Percentiles rank a stretch among this genome's conserved stretches.
Conservation (phyloP, 352 stramenopile species). For the Pythium coloratum region DNA sequence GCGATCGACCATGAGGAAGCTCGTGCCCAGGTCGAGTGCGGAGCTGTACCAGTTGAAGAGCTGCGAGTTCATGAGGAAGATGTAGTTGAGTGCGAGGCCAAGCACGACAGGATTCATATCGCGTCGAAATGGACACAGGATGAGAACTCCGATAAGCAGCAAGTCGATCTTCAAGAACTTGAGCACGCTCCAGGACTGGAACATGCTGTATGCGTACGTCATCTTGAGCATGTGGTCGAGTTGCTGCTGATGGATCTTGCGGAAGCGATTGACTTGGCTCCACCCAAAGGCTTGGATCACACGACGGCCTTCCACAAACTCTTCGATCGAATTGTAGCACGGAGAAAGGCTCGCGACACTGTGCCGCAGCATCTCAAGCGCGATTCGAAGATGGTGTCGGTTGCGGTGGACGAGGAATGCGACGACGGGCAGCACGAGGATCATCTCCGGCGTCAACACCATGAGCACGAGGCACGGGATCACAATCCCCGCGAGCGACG, state of each 20-base stretch:
- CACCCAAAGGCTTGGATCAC: slow-evolving; percentile 27
- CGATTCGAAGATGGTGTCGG: slow-evolving; percentile 21
- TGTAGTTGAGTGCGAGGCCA: slow-evolving; percentile 77
- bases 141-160: slow-evolving; percentile 22
- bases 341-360: slow-evolving; percentile 20
- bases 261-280: slow-evolving; percentile 17
- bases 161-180: slow-evolving; percentile 28
- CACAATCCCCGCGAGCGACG: slow-evolving; percentile 16
- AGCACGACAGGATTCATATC: slow-evolving; percentile 45
- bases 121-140: slow-evolving; percentile 16
- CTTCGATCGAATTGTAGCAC: slow-evolving; percentile 30
- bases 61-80: slow-evolving; percentile 29
- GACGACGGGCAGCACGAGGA: slow-evolving; percentile 74
- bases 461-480: slow-evolving; percentile 31
- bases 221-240: slow-evolving; percentile 25
- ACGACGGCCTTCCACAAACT: slow-evolving; percentile 23
- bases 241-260: slow-evolving; percentile 17
- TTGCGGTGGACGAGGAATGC: slow-evolving; percentile 32
- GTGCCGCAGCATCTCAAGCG: slow-evolving; percentile 25
- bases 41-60: slow-evolving; percentile 38
- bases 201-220: slow-evolving; percentile 19
- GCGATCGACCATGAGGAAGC: slow-evolving; percentile 25
- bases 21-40: slow-evolving; percentile 57
- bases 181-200: slow-evolving; percentile 22
- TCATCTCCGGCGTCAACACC: slow-evolving; percentile 45